A percentile compares a stretch with the other conserved stretches of the same genome.
These are phyloP conservation scores for Stachybotrys elegans DNA, from an alignment of 2,329 filamentous ascomycete genomes.

Conservation along the genomic window DNA sequence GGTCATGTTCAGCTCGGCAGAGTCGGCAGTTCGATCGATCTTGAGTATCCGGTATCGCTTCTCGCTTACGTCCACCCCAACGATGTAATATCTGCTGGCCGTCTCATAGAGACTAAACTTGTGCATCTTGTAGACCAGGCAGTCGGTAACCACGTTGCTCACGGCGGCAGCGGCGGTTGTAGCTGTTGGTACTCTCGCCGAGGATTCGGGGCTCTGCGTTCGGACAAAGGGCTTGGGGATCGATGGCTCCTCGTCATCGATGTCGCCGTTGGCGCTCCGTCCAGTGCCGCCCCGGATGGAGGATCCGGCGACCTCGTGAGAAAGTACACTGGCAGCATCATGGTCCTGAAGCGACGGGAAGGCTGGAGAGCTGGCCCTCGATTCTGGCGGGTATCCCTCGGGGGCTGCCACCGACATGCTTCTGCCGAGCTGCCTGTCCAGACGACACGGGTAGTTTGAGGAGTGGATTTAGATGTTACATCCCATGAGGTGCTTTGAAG, in stretches of 20 bases:
- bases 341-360: slow-evolving; percentile 32
- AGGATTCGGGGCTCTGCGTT: slow-evolving; percentile 45
- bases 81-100: slow-evolving; percentile 85
- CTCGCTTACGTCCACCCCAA: slow-evolving; percentile 87
- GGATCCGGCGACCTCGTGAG: slow-evolving; percentile 18
- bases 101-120: slow-evolving; percentile 98
- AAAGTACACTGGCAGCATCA: slow-evolving; percentile 21
- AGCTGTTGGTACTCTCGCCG: slow-evolving; percentile 16
- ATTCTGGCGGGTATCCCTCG: slow-evolving; percentile 8
- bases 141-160: slow-evolving; percentile 24
- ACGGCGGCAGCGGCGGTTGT: slow-evolving; percentile 7
- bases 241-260: slow-evolving; percentile 54
- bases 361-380: slow-evolving; percentile 18
- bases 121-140: slow-evolving; percentile 68
- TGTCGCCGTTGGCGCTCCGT: slow-evolving; percentile 31
- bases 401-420: too few relatives aligned
- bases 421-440: too few relatives aligned
- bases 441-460: too few relatives aligned
- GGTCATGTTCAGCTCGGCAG: slow-evolving; percentile 72
- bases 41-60: slow-evolving; percentile 87
- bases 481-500: too few relatives aligned
- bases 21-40: slow-evolving; percentile 81
- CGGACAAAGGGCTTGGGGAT: slow-evolving; percentile 54
- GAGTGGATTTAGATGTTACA: too few relatives aligned
- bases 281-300: slow-evolving; percentile 9